Conservation (phyloP, 305 asterid genomes). For the Andrographis paniculata region DNA sequence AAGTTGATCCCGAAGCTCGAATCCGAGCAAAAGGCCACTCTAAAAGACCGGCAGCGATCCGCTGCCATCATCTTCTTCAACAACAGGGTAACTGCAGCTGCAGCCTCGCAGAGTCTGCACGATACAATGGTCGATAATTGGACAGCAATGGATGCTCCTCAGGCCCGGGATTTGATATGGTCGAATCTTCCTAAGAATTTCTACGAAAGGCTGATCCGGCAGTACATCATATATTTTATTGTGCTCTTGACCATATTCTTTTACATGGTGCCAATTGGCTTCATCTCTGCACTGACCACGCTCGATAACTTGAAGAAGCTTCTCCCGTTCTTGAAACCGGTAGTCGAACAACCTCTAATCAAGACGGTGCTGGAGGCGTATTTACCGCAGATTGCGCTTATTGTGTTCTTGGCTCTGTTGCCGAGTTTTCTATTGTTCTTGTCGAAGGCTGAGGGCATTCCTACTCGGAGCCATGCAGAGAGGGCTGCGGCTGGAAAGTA, state of each 20-base stretch:
- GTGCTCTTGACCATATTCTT: constrained; percentile 84
- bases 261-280: constrained; percentile 79
- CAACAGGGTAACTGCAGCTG: constrained; percentile 65
- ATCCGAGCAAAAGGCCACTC: constrained; percentile 63
- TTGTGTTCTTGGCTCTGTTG: constrained; percentile 64
- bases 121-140: constrained; percentile 61
- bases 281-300: constrained; percentile 86
- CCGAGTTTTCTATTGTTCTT: constrained; percentile 66
- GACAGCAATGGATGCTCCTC: constrained; percentile 80
- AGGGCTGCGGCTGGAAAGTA: constrained; percentile 94
- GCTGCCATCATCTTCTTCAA: constrained; percentile 73
- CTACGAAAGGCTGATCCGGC: constrained; percentile 52
- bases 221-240: constrained; percentile 41
- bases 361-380: constrained; percentile 74
- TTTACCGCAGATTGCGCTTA: constrained; percentile 85
- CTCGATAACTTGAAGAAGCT: constrained; percentile 60
- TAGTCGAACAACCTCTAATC: constrained; percentile 29
- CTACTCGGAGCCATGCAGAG: constrained; percentile 59
- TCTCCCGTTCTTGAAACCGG: constrained; percentile 60
- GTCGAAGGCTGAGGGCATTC: constrained; percentile 82
- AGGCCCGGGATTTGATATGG: constrained; percentile 69
- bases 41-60: constrained; percentile 62
- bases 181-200: constrained; percentile 45
- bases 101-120: constrained; percentile 83
- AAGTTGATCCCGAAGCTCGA: constrained; percentile 47